Conservation (phyloP, 148 eudicot species). For the Fallopia convolvulus region DNA sequence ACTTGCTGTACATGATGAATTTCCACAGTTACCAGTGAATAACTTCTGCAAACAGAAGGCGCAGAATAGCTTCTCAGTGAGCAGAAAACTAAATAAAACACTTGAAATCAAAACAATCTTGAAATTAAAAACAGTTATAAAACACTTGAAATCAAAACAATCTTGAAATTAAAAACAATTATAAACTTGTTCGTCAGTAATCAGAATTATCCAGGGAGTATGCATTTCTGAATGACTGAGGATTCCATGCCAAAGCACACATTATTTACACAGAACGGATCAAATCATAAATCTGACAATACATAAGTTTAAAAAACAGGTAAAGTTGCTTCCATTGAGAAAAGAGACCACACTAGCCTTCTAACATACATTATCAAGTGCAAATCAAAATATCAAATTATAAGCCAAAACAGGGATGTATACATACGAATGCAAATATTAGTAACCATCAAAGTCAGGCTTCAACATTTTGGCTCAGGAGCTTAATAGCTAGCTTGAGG, state of each 20-base stretch:
- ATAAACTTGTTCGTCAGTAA: background rate
- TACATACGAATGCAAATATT: background rate
- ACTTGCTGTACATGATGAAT: slow-evolving; percentile 54
- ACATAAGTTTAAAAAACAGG: background rate
- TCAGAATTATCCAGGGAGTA: background rate
- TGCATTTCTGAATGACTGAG: background rate
- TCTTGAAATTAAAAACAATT: background rate
- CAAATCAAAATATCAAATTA: background rate
- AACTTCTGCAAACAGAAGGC: background rate
- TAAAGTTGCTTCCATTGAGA: background rate
- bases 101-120: background rate
- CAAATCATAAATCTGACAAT: background rate
- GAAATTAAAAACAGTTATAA: background rate
- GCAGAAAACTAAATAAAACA: background rate
- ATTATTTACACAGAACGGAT: background rate
- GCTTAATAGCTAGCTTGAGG: background rate
- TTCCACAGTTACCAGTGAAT: background rate
- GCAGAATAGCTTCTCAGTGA: background rate
- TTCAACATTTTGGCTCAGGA: background rate
- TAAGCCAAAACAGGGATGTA: background rate
- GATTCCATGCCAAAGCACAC: background rate
- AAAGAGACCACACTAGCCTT: background rate
- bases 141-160: background rate
- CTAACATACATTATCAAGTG: background rate
- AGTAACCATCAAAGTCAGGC: background rate